These are phyloP conservation scores for Pueraria montana DNA, from an alignment of 306 rosid genomes.

Conservation along the genomic window DNA sequence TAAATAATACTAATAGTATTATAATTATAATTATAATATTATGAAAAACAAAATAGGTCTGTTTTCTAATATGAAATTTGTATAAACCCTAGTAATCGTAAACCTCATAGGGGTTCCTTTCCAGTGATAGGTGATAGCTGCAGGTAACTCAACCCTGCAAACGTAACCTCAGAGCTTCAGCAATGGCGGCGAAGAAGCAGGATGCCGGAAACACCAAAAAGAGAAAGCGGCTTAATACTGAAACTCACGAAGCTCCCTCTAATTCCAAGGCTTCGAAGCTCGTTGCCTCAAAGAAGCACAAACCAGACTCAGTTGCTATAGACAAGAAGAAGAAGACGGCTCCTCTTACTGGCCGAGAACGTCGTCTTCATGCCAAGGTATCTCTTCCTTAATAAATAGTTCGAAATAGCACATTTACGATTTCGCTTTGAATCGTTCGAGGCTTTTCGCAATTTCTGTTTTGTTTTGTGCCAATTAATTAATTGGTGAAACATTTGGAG, in stretches of 20 bases:
- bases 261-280: slow-evolving; percentile 60
- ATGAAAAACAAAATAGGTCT: no score
- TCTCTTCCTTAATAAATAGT: neutral
- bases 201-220: slow-evolving; percentile 50
- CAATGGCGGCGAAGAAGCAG: slow-evolving; percentile 80
- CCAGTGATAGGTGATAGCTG: neutral
- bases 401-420: neutral
- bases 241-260: slow-evolving; percentile 48
- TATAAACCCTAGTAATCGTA: slow-evolving; percentile 52
- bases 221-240: slow-evolving; percentile 67
- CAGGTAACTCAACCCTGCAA: neutral
- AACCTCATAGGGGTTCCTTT: slow-evolving; percentile 18
- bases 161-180: slow-evolving; percentile 6
- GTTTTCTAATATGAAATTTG: neutral
- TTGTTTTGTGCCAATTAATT: neutral
- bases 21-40: no score
- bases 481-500: neutral
- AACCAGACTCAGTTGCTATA: slow-evolving; percentile 39
- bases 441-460: neutral
- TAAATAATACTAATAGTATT: no score
- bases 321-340: slow-evolving; percentile 56
- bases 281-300: slow-evolving; percentile 51
- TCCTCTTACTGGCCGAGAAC: slow-evolving; percentile 71
- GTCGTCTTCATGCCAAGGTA: slow-evolving; percentile 82
- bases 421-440: neutral